phyloP scores from a whole-genome alignment of 2,329 filamentous ascomycete species.

The Cercospora canescens region DNA sequence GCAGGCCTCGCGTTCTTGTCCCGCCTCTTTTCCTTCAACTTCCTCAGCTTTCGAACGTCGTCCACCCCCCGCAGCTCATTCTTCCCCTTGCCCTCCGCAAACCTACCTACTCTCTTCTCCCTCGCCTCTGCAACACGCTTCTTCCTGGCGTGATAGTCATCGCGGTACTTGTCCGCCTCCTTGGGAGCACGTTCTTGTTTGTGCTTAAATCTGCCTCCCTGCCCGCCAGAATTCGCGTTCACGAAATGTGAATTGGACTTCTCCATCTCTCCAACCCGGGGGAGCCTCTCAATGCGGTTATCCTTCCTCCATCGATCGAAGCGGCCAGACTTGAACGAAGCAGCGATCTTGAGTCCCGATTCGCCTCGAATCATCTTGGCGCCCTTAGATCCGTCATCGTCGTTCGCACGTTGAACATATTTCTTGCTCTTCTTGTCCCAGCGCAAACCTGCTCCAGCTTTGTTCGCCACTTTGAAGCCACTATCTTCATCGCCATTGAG shows the following conservation, averaged over 20 bases:
- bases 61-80: constrained; percentile 78
- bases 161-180: constrained; percentile 85
- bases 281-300: constrained; percentile 76
- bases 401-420: constrained; percentile 88
- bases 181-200: constrained; percentile 87
- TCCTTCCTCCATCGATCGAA: constrained; percentile 91
- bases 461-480: constrained; percentile 74
- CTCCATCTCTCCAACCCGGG: constrained; percentile 81
- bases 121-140: constrained; percentile 84
- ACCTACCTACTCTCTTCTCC: constrained; percentile 77
- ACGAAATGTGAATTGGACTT: constrained; percentile 34
- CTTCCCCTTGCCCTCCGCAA: constrained; percentile 68
- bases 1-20: constrained; percentile 85
- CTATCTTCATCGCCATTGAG: constrained; percentile 79
- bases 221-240: constrained; percentile 35
- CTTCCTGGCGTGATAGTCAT: constrained; percentile 88
- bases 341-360: constrained; percentile 92
- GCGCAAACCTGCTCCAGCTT: constrained; percentile 68
- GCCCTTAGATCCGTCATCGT: constrained; percentile 83
- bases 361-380: constrained; percentile 77
- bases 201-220: constrained; percentile 73
- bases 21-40: constrained; percentile 70
- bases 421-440: constrained; percentile 98
- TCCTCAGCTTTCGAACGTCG: constrained; percentile 81
- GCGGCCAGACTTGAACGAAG: constrained; percentile 86